These are phyloP conservation scores for sunflower (Helianthus annuus) DNA, from an alignment of 129 eudicot genomes.

Conservation along the genomic window HanXRQr2.0-SUNRISE NC_035438.2:6800041-6800540, in stretches of 20 bases:
- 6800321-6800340: neutral
- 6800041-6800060: constrained; percentile 19
- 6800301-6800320: constrained; percentile 31
- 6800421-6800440: no score
- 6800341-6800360: neutral
- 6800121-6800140: constrained; percentile 4
- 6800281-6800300: constrained; percentile 25
- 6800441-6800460: no score
- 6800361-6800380: neutral
- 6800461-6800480: no score
- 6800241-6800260: constrained; percentile 28
- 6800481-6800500: no score
- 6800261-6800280: constrained; percentile 18
- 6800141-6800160: constrained; percentile 30
- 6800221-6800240: constrained; percentile 40
- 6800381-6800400: no score
- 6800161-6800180: constrained; percentile 15
- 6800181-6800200: constrained; percentile 40
- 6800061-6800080: constrained; percentile 34
- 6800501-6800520: no score
- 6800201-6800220: constrained; percentile 28
- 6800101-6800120: neutral
- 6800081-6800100: neutral
- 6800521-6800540: no score
- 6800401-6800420: no score